Evolutionary conservation across 768 basidiomycete genomes (phyloP), one percentile per base, ranked within the genome.

Genomic region (Boletus vermiculosoides): DNA sequence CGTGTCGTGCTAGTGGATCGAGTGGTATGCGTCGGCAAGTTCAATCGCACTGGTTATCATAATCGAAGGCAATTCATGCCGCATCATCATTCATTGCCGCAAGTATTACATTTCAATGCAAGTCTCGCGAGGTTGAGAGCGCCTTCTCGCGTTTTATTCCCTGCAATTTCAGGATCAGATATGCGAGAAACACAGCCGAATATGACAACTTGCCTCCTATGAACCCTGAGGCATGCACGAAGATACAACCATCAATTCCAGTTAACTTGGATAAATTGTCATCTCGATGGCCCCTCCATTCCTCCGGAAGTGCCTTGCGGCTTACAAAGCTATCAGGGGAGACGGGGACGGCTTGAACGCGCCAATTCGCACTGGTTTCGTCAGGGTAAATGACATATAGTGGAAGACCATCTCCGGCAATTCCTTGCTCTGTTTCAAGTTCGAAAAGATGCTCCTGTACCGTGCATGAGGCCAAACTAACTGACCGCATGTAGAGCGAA

Each of bases 221-320:
- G 72, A 99, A 99, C 9, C 97, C 97, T 56, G 88, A 90, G 1
- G 95, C 93, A 74, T 99, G 97, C 25, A 95, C 86, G 67, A 99
- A 99, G 52, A 97, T 84, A 50, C 95, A 82, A 1, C 87, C 93
- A 0, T 84, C 81, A 57, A 98, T 84, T 3, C 92, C 92, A 16
- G 84, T 84, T 8, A 83, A 73, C 61, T 82, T 74, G 46, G 87
- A 89, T 40, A 99, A 76, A 45, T 82, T 81, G 11, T 91, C 89
- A 71, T 98, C 96, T 46, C 97, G 80, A 39, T 94, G 73, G 7
- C 97, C 97, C 59, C 95, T 82, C 97, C 97, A 99, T 60, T 80
- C 78, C 67, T 97, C 94, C 2, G 97, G 97, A 40, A 99, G 77
- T 2, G 94, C 86, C 73, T 96, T 97, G 31, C 96, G 82, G 71